Conservation (phyloP, 2,329 filamentous ascomycete species). For the Apiospora saccharicola region DNA sequence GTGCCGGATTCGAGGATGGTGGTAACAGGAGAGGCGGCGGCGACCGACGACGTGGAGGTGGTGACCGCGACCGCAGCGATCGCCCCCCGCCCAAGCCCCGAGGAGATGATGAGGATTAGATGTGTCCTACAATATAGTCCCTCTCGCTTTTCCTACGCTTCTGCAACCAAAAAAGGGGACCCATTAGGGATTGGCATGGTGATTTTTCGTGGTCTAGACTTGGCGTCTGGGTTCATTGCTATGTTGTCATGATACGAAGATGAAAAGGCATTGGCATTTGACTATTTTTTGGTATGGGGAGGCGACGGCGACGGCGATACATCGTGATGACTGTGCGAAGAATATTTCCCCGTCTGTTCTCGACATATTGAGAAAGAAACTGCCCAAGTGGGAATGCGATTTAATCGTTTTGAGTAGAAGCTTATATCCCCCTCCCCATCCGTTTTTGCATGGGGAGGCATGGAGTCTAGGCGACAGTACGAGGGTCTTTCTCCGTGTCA, state of each 20-base stretch:
- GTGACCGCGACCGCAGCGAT: conserved; percentile 40
- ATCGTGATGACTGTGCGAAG: conserved; percentile 4
- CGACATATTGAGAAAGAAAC: not conserved
- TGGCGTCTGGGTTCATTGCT: conserved; percentile 22
- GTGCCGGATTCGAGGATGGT: conserved; percentile 47
- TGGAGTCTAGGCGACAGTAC: not conserved
- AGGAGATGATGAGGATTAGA: conserved; percentile 65
- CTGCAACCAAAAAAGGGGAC: conserved; percentile 12
- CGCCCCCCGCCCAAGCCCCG: conserved; percentile 51
- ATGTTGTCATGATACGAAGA: conserved; percentile 23
- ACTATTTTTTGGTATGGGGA: conserved; percentile 14
- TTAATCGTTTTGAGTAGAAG: conserved; percentile 18
- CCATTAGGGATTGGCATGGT: conserved; percentile 21
- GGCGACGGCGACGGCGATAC: conserved; percentile 18
- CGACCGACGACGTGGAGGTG: conserved; percentile 36
- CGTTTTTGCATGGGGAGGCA: not conserved
- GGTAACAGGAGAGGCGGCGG: conserved; percentile 45
- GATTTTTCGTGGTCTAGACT: conserved; percentile 22
- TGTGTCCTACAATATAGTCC: conserved; percentile 31
- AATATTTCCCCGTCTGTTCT: conserved; percentile 9
- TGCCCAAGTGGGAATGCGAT: conserved; percentile 11
- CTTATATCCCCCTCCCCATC: conserved; percentile 3
- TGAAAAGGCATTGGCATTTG: conserved; percentile 18
- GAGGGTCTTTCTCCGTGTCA: conserved; percentile 6
- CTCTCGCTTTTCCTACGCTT: conserved; percentile 27